Base-by-base conservation (phyloP, 202 grass and related monocot genomes). In the Carex sylvatica region DNA sequence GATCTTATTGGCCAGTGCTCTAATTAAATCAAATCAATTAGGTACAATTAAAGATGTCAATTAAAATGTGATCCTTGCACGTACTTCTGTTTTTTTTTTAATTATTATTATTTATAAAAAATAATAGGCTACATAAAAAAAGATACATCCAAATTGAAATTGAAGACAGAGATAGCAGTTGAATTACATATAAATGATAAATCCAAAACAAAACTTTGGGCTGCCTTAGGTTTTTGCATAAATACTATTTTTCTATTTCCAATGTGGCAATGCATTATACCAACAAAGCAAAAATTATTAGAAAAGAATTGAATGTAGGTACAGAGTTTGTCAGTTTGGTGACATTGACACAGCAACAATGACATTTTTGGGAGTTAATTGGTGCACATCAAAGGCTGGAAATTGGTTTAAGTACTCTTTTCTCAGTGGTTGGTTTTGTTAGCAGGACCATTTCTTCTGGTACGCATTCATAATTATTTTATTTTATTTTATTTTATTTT, bases 281-380 rank as follows among this genome's bases (percentile, higher is more conserved):
- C 28, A 31, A 4, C 26, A 76, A 18, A 52, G 44, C 0, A 73
- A 52, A 72, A 73, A 53, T 4, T 74, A 54, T 54, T 49, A 74
- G 71, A 13, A 75, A 52, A 75, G 6, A 55, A 75, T 3, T 31
- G 12, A 58, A 77, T 77, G 16, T 59, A 36, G 28, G 12, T 58
- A 77, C 73, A 77, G 28, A 58, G 22, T 31, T 28, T 28, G 28
- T 28, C 28, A 28, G 28, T 28, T 56, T 24, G 47, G 24, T 58
- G 73, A 77, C 16, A 58, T 31, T 18, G 73, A 77, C 52, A 3
- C 52, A 1, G 2, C 51, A 77, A 77, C 73, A 77, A 77, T 56
- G 73, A 59, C 26, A 77, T 59, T 59, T 75, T 77, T 77, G 52
- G 73, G 10, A 77, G 73, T 56, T 77, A 59, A 77, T 77, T 77